Percentiles rank a stretch among this genome's conserved stretches.
phyloP scores from a whole-genome alignment of 495 filamentous ascomycete genomes.

The Penicillium goetzii region DNA sequence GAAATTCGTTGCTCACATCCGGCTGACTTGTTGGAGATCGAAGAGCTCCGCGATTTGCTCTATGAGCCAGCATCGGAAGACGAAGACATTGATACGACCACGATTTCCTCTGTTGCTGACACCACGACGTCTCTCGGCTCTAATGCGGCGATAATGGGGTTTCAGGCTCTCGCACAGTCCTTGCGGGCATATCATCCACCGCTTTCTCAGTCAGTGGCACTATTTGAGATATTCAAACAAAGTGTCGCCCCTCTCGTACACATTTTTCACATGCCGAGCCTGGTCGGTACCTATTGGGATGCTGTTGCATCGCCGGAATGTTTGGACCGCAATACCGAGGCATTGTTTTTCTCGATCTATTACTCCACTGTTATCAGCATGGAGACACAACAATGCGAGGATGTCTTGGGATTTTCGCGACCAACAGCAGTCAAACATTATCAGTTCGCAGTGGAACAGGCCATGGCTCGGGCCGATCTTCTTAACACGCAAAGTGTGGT shows the following conservation, averaged over 20 bases:
- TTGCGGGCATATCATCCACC: slow-evolving; percentile 46
- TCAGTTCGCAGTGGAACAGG: slow-evolving; percentile 71
- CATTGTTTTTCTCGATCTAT: slow-evolving; percentile 73
- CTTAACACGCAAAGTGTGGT: slow-evolving; percentile 67
- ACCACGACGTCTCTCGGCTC: slow-evolving; percentile 18
- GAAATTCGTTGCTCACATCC: neutral
- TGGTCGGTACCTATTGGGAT: slow-evolving; percentile 41
- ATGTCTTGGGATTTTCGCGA: slow-evolving; percentile 3
- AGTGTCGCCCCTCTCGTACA: slow-evolving; percentile 67
- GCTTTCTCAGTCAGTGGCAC: slow-evolving; percentile 60
- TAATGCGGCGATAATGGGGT: slow-evolving; percentile 56
- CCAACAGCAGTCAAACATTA: slow-evolving; percentile 17
- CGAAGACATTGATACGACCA: slow-evolving; percentile 29
- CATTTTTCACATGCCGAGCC: slow-evolving; percentile 63
- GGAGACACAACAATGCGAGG: slow-evolving; percentile 29
- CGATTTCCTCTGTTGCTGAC: neutral
- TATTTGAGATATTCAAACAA: slow-evolving; percentile 63
- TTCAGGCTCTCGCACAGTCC: slow-evolving; percentile 40
- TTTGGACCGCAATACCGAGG: slow-evolving; percentile 50
- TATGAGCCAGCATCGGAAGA: slow-evolving; percentile 59
- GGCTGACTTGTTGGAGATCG: slow-evolving; percentile 36
- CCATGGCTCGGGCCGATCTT: slow-evolving; percentile 68
- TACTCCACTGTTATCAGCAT: slow-evolving; percentile 69
- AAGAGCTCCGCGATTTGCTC: slow-evolving; percentile 63
- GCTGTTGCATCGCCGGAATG: slow-evolving; percentile 50